Conservation (phyloP, 768 basidiomycete genomes). For the Pisolithus marmoratus region DNA sequence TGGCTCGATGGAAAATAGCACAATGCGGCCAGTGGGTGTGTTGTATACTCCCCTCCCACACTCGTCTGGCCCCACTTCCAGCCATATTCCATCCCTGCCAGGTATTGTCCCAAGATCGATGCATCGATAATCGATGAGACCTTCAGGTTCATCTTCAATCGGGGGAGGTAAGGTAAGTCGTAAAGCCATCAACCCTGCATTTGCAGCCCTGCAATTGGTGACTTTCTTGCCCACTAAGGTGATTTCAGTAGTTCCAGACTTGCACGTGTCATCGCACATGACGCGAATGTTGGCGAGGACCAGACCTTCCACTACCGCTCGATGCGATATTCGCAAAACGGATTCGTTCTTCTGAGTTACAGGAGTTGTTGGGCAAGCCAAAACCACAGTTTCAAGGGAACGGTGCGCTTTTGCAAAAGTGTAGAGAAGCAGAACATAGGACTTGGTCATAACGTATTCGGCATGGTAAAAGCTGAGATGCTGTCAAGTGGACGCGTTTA, state of each 20-base stretch:
- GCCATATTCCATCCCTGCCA: not conserved
- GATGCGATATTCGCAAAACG: not conserved
- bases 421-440: constrained; percentile 3
- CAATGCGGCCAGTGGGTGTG: not conserved
- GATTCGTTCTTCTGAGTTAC: not conserved
- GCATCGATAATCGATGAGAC: not conserved
- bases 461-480: not conserved
- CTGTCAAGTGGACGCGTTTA: not conserved
- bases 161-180: not conserved
- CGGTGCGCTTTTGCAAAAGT: not conserved
- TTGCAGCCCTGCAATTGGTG: not conserved
- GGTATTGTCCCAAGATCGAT: not conserved
- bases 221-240: not conserved
- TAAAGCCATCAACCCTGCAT: not conserved
- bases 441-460: constrained; percentile 1
- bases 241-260: not conserved
- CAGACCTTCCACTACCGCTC: not conserved
- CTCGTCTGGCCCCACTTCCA: constrained; percentile 3
- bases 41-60: constrained; percentile 3
- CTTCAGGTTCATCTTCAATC: not conserved
- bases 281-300: not conserved
- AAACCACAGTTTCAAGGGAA: not conserved
- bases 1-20: constrained; percentile 1
- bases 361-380: not conserved
- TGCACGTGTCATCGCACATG: not conserved